Conservation (phyloP, 2,329 filamentous ascomycete species). For the Orbilia javanica region DNA sequence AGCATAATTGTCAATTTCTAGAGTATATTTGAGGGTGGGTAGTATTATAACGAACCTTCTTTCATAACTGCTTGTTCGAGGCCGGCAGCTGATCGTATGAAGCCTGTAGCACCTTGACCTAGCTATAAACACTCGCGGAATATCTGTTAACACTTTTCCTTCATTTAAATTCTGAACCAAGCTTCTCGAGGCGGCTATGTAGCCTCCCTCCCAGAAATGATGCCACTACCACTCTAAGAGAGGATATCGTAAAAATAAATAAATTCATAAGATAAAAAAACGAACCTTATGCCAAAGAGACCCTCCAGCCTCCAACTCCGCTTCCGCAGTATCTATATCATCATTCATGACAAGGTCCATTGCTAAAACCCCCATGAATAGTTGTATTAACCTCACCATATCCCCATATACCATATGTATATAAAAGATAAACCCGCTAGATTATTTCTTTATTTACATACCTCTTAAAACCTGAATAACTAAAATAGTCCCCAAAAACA, state of each 20-base stretch:
- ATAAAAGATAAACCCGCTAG: not conserved
- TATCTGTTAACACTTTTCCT: not conserved
- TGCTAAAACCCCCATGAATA: slow-evolving; percentile 32
- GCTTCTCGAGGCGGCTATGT: too few relatives aligned
- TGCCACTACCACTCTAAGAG: too few relatives aligned
- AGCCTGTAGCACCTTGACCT: slow-evolving; percentile 82
- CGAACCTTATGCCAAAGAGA: slow-evolving; percentile 85
- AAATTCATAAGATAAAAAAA: not conserved
- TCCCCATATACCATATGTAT: not conserved
- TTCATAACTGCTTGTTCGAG: slow-evolving; percentile 94
- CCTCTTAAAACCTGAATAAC: slow-evolving; percentile 50
- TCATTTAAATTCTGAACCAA: not conserved
- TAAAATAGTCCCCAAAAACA: not conserved
- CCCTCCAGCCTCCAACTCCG: slow-evolving; percentile 76
- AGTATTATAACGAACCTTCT: slow-evolving; percentile 73
- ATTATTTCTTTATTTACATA: slow-evolving; percentile 1
- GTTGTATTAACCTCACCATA: not conserved
- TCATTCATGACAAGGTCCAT: slow-evolving; percentile 81
- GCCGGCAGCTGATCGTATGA: slow-evolving; percentile 86
- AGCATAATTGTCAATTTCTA: slow-evolving; percentile 6
- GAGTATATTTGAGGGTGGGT: too few relatives aligned
- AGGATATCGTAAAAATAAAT: too few relatives aligned
- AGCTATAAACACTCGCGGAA: slow-evolving; percentile 68
- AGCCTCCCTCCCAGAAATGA: not conserved
- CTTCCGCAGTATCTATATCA: slow-evolving; percentile 86